Base-by-base conservation (phyloP, 805 yeast genomes). In the Lipomyces spencermartinsiae region DNA sequence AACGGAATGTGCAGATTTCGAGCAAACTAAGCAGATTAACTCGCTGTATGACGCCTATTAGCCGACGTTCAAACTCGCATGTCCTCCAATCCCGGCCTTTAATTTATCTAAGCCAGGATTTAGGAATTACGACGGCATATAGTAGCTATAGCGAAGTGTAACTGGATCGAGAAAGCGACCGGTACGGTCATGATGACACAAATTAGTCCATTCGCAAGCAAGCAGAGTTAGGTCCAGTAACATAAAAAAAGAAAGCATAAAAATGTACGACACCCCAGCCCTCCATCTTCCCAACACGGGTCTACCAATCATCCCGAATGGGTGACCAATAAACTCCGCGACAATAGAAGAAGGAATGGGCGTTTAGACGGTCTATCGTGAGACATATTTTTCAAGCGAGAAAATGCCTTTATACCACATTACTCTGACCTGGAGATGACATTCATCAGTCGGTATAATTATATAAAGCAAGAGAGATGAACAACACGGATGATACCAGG, bases 211-310 rank as follows among this genome's bases (percentile, higher is more conserved):
- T 43, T 43, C 49, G 49, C 9, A 43, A 2, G 22, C 7, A 43
- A 25, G 29, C 29, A 25, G 2, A 25, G 29, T 3, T 43, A 43
- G 22, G 16, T 43, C 22, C 9, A 43, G 49, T 43, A 43, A 43
- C 22, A 43, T 43, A 8, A 14, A 16, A 43, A 14, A n/a, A n/a
- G n/a, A 5, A 43, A 43, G 10, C 1, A 19, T 25, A 14, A 43
- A 43, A 43, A 63, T 68, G 71, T 68, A 35, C 59, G 71, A 68
- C 71, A 66, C 71, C 71, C 71, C 71, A 68, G 71, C 71, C 70
- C 71, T 65, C 71, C 60, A 35, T 37, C 65, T 31, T 51, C 69
- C 64, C 69, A 59, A 65, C 71, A 62, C 66, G 33, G 9, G 22
- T 19, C 22, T 43, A 43, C 8, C 29, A 54, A 37, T 7, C 56